Percentiles rank a stretch among this genome's conserved stretches.
phyloP scores from a whole-genome alignment of 2,329 filamentous ascomycete genomes.

The Colletotrichum nymphaeae region DNA sequence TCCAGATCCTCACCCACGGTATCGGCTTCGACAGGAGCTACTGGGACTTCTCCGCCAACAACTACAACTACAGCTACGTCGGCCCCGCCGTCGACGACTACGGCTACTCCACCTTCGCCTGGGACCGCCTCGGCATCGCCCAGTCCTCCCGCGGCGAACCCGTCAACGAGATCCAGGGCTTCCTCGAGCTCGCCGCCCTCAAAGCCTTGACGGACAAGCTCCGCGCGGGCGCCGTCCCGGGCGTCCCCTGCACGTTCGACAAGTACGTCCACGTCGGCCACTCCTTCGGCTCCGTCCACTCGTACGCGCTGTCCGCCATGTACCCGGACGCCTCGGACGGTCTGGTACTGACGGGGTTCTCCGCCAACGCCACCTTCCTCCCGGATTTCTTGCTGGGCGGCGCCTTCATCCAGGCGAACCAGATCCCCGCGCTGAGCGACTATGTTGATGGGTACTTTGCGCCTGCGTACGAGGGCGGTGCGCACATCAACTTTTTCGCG shows the following conservation, averaged over 20 bases:
- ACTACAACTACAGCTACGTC: constrained; percentile 73
- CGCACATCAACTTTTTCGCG: constrained; percentile 64
- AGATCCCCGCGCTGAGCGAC: constrained; percentile 41
- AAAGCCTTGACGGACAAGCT: constrained; percentile 62
- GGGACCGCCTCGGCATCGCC: constrained; percentile 72
- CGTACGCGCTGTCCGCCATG: constrained; percentile 63
- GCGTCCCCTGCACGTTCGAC: constrained; percentile 48
- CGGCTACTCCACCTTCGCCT: constrained; percentile 69
- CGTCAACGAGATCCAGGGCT: constrained; percentile 68
- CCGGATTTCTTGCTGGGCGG: constrained; percentile 55
- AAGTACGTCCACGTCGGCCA: constrained; percentile 72
- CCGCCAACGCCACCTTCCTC: constrained; percentile 58
- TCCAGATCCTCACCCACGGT: constrained; percentile 56
- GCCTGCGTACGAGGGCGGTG: constrained; percentile 54
- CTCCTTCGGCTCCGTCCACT: constrained; percentile 71
- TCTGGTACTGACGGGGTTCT: constrained; percentile 71
- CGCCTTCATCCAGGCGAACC: constrained; percentile 58
- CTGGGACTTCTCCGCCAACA: constrained; percentile 69
- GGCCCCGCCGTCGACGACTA: constrained; percentile 62
- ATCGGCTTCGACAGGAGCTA: constrained; percentile 60
- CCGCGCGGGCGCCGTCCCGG: constrained; percentile 56
- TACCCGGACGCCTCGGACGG: constrained; percentile 67
- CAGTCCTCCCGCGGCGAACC: constrained; percentile 69
- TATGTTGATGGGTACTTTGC: constrained; percentile 66
- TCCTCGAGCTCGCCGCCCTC: constrained; percentile 69